phyloP scores from a whole-genome alignment of 306 rosid genomes.

The Cicer judaicum region DNA sequence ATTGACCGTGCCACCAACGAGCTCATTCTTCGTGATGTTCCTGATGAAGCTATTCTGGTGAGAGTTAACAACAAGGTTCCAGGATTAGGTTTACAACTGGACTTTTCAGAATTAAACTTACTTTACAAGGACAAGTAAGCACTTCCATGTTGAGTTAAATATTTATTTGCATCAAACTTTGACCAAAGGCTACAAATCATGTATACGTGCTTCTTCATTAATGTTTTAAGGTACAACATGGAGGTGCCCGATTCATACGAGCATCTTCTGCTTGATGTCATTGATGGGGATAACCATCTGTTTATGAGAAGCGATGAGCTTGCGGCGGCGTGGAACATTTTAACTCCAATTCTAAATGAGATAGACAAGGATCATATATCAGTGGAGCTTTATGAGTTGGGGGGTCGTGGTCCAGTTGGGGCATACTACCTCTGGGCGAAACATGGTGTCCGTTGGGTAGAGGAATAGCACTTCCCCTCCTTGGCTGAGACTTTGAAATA shows the following conservation, averaged over 20 bases:
- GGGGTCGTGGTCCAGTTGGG: conserved; percentile 88
- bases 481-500: conserved; percentile 1
- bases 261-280: conserved; percentile 87
- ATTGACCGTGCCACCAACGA: conserved; percentile 73
- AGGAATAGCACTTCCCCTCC: conserved; percentile 55
- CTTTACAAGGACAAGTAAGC: conserved; percentile 89
- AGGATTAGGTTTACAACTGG: conserved; percentile 87
- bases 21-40: conserved; percentile 85
- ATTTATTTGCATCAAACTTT: conserved; percentile 31
- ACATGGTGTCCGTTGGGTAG: conserved; percentile 76
- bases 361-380: conserved; percentile 65
- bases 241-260: conserved; percentile 92
- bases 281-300: conserved; percentile 84
- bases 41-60: conserved; percentile 87
- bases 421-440: conserved; percentile 93
- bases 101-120: conserved; percentile 84
- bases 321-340: conserved; percentile 83
- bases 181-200: conserved; percentile 18
- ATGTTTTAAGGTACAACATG: conserved; percentile 63
- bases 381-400: conserved; percentile 78
- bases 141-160: conserved; percentile 18
- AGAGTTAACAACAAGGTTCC: conserved; percentile 91
- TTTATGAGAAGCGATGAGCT: conserved; percentile 88
- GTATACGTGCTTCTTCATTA: conserved; percentile 10
- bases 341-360: conserved; percentile 75